Evolutionary conservation across 1,284 basidiomycete genomes (phyloP), one percentile per base, ranked within the genome.

Genomic region (Puccinia sorghi): DNA sequence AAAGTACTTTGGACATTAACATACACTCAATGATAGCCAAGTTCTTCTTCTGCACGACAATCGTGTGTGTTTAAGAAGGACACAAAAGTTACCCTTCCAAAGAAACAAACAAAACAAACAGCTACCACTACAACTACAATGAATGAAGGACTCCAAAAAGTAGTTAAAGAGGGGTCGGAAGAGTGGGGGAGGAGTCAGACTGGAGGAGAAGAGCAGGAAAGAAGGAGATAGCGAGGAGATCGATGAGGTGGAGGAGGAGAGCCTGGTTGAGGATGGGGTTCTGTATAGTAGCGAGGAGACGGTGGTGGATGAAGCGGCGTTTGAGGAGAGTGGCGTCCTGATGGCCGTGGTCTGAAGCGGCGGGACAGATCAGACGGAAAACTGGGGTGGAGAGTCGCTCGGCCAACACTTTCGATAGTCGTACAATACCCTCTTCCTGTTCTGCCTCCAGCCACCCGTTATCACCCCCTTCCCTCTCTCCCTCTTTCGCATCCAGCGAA

Each of bases 191-290:
- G 32, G 32, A 32, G 32, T 32, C 32, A 32, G 32, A 32, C 32
- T 1, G 41, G 39, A 46, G 63, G 22, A 59, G 27, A 27, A 37
- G 57, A 17, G 91, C 90, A 0, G 91, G 91, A 81, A 91, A 92
- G 63, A 92, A 80, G 2, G 86, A 86, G 56, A 89, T 82, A 56
- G 92, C 81, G 6, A 91, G 76, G 17, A 89, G 85, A 81, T 93
- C 92, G 37, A 92, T 82, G 4, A 92, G 79, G 78, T 90, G 85
- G 66, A 92, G 84, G 2, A 88, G 83, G 0, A 93, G 86, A 80
- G 91, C 91, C 5, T 87, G 86, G 81, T 93, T 93, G 82, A 90
- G 91, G 79, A 86, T 85, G 59, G 84, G 83, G 43, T 87, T 88
- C 37, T 86, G 86, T 39, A 93, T 85, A 6, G 89, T 67, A 3